These are phyloP conservation scores for Botrytis medusae DNA, from an alignment of 2,329 filamentous ascomycete species.

Conservation along the genomic window DNA sequence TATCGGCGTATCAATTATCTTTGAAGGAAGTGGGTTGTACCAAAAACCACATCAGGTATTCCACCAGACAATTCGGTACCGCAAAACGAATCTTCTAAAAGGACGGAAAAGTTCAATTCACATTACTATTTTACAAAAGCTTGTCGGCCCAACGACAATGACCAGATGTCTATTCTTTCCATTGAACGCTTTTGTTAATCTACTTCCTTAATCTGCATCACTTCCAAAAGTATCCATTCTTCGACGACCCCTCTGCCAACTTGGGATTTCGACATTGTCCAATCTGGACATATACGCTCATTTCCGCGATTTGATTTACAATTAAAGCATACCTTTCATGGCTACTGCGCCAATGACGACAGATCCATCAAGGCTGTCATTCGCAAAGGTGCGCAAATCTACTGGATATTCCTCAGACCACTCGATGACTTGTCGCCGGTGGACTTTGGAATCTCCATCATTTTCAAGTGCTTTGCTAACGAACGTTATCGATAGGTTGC, in stretches of 20 bases:
- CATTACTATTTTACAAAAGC: constrained; percentile 23
- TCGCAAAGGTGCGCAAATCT: constrained; percentile 65
- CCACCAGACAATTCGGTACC: constrained; percentile 10
- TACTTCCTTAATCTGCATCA: constrained; percentile 40
- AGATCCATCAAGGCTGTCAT: constrained; percentile 62
- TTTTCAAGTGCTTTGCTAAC: constrained; percentile 3
- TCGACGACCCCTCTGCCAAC: constrained; percentile 35
- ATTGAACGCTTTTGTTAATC: constrained; percentile 40
- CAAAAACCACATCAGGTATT: constrained; percentile 19
- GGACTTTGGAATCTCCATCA: neutral
- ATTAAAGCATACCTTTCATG: constrained; percentile 41
- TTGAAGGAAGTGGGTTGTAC: constrained; percentile 22
- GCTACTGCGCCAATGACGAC: constrained; percentile 48
- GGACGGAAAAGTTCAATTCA: neutral
- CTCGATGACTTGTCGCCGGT: constrained; percentile 4
- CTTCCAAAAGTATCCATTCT: constrained; percentile 30
- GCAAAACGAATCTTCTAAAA: constrained; percentile 13
- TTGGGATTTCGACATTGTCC: constrained; percentile 39
- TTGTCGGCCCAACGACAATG: constrained; percentile 40
- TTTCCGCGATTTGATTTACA: constrained; percentile 31
- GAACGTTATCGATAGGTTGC: constrained; percentile 45
- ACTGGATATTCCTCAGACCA: constrained; percentile 6
- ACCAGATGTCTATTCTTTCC: constrained; percentile 40
- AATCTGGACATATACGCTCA: constrained; percentile 37
- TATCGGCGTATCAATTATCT: constrained; percentile 20